Base-by-base conservation (phyloP, 257 asterid species). In the Capsicum baccatum region DNA sequence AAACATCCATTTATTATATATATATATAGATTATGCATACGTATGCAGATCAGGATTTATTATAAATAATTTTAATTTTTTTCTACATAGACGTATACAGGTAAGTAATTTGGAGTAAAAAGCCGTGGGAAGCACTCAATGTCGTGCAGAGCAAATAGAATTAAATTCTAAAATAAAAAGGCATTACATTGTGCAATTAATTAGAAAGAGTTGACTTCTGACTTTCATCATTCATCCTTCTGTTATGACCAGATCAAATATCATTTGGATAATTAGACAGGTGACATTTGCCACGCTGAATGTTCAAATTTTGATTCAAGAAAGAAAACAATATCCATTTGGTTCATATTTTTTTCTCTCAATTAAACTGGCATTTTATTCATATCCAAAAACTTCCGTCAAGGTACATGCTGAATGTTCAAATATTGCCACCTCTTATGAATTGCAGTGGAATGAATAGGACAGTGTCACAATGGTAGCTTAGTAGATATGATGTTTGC, bases 251-350 rank as follows among this genome's bases (percentile, higher is more conserved):
- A 42, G 55, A 69, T 69, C 33, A 26, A 69, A 39, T 26, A 37
- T 39, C 54, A 37, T 68, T 37, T 39, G 52, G 6, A 37, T 15
- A 68, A 67, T 67, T 35, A 67, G 74, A 11, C 73, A 0, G 73
- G 35, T 35, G 69, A 63, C 69, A 63, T 63, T 21, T 58, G 68
- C 39, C 15, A 9, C 19, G 39, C 39, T 62, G 13, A 33, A 68
- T 37, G 19, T 68, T 37, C 76, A 68, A 14, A 68, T 39, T 37
- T 68, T 68, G 54, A 68, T 68, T 68, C 78, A 8, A 68, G 54
- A 68, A 14, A 60, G 35, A 33, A 60, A 60, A 26, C 26, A 26
- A 26, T 26, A 26, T 26, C 26, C 26, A 26, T 26, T 26, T 26
- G 26, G 26, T 26, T 26, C 26, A 26, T 26, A 26, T 26, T 26